Evolutionary conservation across 345 rosid species (phyloP).

Genomic region (Citrus medica): DNA sequence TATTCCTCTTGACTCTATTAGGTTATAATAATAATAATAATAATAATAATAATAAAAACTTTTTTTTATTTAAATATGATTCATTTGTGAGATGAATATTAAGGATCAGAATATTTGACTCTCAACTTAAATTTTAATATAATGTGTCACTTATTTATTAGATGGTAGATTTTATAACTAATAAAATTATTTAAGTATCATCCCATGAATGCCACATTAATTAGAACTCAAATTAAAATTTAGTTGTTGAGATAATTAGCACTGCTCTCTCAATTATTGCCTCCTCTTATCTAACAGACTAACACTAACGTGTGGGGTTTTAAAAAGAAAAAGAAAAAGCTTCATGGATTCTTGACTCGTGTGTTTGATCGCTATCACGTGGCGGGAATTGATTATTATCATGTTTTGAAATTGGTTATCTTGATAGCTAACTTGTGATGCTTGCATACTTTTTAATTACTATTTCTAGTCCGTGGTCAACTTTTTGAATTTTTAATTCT

Average conservation of each 20-base stretch:
- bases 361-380: not conserved
- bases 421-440: not conserved
- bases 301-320: too few species aligned
- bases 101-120: fast-evolving
- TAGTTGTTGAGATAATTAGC: fast-evolving
- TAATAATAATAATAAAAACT: not conserved
- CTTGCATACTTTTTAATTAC: not conserved
- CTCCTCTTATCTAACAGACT: too few species aligned
- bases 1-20: too few species aligned
- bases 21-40: too few species aligned
- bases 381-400: not conserved
- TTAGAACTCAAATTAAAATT: too few species aligned
- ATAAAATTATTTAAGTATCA: too few species aligned
- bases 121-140: fast-evolving
- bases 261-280: fast-evolving
- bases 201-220: fast-evolving
- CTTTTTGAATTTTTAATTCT: not conserved
- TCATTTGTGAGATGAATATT: too few species aligned
- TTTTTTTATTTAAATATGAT: too few species aligned
- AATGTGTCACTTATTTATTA: fast-evolving
- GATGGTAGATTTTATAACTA: too few species aligned
- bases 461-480: not conserved
- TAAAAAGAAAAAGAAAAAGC: too few species aligned
- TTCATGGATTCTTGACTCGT: not conserved
- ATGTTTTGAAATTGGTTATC: not conserved